These are phyloP conservation scores for Fusarium temperatum DNA, from an alignment of 2,329 filamentous ascomycete genomes.

Conservation along the genomic window DNA sequence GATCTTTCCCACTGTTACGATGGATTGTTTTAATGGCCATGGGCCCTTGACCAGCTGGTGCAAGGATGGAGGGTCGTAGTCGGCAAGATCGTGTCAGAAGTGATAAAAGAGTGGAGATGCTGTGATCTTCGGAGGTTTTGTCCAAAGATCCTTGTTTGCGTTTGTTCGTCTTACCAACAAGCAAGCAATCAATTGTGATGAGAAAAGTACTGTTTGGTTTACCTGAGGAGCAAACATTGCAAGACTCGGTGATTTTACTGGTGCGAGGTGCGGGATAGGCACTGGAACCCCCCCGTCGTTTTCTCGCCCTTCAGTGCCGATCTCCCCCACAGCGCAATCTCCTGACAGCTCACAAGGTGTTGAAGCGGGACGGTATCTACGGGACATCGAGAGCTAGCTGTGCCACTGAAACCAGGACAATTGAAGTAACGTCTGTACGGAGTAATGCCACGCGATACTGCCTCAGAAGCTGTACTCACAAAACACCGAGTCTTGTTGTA, in stretches of 20 bases:
- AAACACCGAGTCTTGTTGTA: background rate
- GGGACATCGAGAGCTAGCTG: background rate
- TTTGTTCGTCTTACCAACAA: background rate
- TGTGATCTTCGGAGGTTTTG: background rate
- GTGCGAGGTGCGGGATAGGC: background rate
- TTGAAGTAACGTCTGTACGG: background rate
- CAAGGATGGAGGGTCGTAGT: constrained; percentile 2
- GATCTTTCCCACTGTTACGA: background rate
- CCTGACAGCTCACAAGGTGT: constrained; percentile 22
- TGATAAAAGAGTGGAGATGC: background rate
- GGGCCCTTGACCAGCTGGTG: background rate
- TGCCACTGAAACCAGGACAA: background rate
- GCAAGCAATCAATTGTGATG: background rate
- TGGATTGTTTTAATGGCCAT: background rate
- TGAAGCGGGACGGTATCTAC: background rate
- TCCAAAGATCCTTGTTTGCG: background rate
- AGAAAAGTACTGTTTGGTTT: background rate
- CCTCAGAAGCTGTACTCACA: background rate
- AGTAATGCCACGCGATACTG: background rate
- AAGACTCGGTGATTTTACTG: background rate
- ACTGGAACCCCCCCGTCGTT: background rate
- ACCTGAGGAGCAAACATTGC: background rate
- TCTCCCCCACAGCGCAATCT: constrained; percentile 34
- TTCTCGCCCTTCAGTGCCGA: constrained; percentile 5
- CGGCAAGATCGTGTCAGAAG: constrained; percentile 12